Percentiles rank a stretch among this genome's conserved stretches.
phyloP scores from a whole-genome alignment of 768 basidiomycete species.

The Lactarius tabidus region DNA sequence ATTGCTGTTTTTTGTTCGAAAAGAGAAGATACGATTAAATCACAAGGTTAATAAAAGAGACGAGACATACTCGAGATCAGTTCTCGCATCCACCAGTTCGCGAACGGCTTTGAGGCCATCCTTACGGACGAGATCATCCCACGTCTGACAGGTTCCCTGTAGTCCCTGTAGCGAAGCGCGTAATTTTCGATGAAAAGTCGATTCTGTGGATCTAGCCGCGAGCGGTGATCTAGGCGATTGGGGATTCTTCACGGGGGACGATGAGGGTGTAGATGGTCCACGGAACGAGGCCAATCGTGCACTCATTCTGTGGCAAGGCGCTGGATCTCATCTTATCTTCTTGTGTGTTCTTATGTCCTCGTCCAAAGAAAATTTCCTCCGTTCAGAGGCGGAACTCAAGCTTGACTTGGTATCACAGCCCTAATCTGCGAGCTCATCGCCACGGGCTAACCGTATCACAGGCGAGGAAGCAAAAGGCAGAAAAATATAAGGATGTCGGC shows the following conservation, averaged over 20 bases:
- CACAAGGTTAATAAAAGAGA: neutral
- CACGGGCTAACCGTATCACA: constrained; percentile 30
- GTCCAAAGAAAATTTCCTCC: constrained; percentile 16
- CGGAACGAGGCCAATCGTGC: constrained; percentile 70
- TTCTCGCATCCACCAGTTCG: constrained; percentile 69
- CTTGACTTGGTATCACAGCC: constrained; percentile 47
- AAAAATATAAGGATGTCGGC: constrained; percentile 66
- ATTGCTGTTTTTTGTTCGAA: constrained; percentile 45
- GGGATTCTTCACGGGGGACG: constrained; percentile 55
- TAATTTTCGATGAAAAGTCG: constrained; percentile 78
- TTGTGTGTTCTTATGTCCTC: neutral
- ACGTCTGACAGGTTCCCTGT: constrained; percentile 56
- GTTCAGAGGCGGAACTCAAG: constrained; percentile 47
- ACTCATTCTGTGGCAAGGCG: constrained; percentile 35
- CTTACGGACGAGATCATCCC: constrained; percentile 77
- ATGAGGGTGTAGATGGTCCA: constrained; percentile 71
- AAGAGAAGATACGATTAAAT: neutral
- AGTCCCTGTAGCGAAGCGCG: constrained; percentile 66
- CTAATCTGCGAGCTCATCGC: neutral
- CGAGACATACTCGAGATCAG: constrained; percentile 73
- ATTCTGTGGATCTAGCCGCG: constrained; percentile 52
- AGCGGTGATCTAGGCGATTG: constrained; percentile 35
- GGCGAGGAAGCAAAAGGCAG: constrained; percentile 71
- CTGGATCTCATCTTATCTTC: neutral
- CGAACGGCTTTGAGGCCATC: constrained; percentile 78